phyloP scores from a whole-genome alignment of 768 basidiomycete species.

The Austroboletus eburneus region DNA sequence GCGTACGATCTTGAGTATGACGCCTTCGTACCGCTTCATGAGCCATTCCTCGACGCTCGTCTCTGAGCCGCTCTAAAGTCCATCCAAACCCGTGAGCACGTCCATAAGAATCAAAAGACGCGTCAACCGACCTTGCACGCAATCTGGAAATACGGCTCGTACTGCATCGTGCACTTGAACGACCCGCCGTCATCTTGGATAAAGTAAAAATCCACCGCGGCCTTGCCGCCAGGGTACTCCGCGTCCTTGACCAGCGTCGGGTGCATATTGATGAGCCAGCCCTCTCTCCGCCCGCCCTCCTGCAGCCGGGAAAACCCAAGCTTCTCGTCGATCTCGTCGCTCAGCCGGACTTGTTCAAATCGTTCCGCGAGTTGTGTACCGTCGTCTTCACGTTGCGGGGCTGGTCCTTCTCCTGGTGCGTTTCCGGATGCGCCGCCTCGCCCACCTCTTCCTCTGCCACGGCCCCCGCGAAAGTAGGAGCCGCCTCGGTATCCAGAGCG shows the following conservation, averaged over 20 bases:
- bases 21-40: slow-evolving; percentile 86
- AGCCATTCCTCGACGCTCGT: slow-evolving; percentile 94
- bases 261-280: slow-evolving; percentile 99
- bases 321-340: slow-evolving; percentile 91
- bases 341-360: slow-evolving; percentile 72
- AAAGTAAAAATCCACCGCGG: slow-evolving; percentile 95
- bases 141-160: slow-evolving; percentile 94
- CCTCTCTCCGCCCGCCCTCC: slow-evolving; percentile 73
- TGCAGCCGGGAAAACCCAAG: slow-evolving; percentile 81
- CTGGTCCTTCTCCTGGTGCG: slow-evolving; percentile 42
- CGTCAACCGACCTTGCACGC: slow-evolving; percentile 70
- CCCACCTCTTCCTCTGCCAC: slow-evolving; percentile 42
- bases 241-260: slow-evolving; percentile 90
- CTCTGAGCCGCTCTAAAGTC: slow-evolving; percentile 71
- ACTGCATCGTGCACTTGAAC: slow-evolving; percentile 91
- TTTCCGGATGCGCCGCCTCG: slow-evolving; percentile 28
- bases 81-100: slow-evolving; percentile 1
- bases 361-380: slow-evolving; percentile 82
- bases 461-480: slow-evolving; percentile 43
- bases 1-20: slow-evolving; percentile 73
- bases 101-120: slow-evolving; percentile 17
- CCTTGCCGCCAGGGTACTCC: slow-evolving; percentile 76
- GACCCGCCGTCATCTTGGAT: slow-evolving; percentile 94
- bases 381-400: slow-evolving; percentile 78
- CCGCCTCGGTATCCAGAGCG: slow-evolving; percentile 32